phyloP scores from a whole-genome alignment of 768 basidiomycete species.

The Boletus tylopilopsis region DNA sequence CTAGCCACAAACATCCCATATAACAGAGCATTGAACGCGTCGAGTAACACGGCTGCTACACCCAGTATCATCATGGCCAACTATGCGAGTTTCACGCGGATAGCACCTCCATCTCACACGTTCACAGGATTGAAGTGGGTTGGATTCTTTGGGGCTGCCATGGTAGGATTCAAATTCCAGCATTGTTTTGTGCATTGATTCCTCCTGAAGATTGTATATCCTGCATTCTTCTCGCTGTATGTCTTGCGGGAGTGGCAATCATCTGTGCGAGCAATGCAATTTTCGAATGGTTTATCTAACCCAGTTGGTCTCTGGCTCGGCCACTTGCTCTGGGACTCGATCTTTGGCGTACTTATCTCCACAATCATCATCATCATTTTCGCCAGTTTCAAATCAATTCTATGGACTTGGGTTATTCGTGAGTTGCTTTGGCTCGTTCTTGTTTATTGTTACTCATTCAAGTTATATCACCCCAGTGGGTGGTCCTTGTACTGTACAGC shows the following conservation, averaged over 20 bases:
- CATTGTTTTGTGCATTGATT: neutral
- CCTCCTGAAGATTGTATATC: conserved; percentile 55
- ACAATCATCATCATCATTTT: conserved; percentile 65
- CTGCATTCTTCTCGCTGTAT: conserved; percentile 80
- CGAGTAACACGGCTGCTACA: conserved; percentile 34
- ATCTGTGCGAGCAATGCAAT: conserved; percentile 75
- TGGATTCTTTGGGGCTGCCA: conserved; percentile 67
- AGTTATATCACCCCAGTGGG: conserved; percentile 49
- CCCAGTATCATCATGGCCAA: conserved; percentile 56
- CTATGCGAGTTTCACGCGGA: conserved; percentile 55
- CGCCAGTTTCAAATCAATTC: conserved; percentile 57
- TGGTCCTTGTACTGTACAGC: conserved; percentile 67
- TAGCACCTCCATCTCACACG: conserved; percentile 53
- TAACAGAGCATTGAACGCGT: conserved; percentile 55
- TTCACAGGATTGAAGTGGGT: conserved; percentile 68
- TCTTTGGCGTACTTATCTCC: conserved; percentile 54
- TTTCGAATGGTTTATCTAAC: conserved; percentile 70
- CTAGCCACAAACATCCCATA: conserved; percentile 64
- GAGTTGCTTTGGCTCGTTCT: conserved; percentile 31
- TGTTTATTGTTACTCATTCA: conserved; percentile 2
- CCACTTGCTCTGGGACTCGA: conserved; percentile 70
- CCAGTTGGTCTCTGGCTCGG: conserved; percentile 77
- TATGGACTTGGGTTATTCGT: conserved; percentile 60
- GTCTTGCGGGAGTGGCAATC: conserved; percentile 68
- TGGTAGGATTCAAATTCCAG: conserved; percentile 41